phyloP scores from a whole-genome alignment of 1,284 basidiomycete species.

The Gymnopus androsaceus region DNA sequence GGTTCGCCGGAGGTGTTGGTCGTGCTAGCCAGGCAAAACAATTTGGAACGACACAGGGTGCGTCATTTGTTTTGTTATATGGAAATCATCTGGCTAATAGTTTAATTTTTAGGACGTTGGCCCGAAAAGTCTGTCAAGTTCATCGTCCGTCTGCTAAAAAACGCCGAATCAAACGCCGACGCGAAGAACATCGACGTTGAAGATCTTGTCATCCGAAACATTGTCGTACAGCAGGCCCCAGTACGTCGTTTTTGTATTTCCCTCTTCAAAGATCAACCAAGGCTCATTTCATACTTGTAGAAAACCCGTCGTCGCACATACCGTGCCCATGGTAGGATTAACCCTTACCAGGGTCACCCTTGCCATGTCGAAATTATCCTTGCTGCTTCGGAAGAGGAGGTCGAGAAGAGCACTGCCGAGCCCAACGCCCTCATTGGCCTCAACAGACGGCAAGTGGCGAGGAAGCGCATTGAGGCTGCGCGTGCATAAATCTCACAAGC shows the following conservation, averaged over 20 bases:
- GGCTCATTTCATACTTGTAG: slow-evolving; percentile 37
- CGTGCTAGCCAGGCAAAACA: slow-evolving; percentile 97
- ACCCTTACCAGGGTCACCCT: slow-evolving; percentile 89
- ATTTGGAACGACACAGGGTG: slow-evolving; percentile 96
- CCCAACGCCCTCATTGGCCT: slow-evolving; percentile 60
- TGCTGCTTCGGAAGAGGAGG: slow-evolving; percentile 74
- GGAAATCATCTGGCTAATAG: background rate
- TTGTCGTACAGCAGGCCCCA: slow-evolving; percentile 97
- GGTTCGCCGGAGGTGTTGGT: slow-evolving; percentile 96
- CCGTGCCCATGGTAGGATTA: slow-evolving; percentile 96
- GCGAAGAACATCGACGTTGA: slow-evolving; percentile 95
- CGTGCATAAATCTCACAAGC: slow-evolving; percentile 43
- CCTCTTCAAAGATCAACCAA: background rate
- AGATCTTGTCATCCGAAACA: slow-evolving; percentile 94
- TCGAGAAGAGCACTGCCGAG: slow-evolving; percentile 89
- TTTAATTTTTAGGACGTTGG: slow-evolving; percentile 82
- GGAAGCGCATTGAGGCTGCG: slow-evolving; percentile 80
- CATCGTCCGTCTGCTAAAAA: slow-evolving; percentile 94
- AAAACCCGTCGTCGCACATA: slow-evolving; percentile 99
- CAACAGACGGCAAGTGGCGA: slow-evolving; percentile 81
- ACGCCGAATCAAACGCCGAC: slow-evolving; percentile 99
- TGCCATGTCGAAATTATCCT: slow-evolving; percentile 97
- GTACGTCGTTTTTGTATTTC: slow-evolving; percentile 50
- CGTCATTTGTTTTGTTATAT: slow-evolving; percentile 27
- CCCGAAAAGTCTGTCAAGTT: slow-evolving; percentile 99